phyloP scores from a whole-genome alignment of 495 filamentous ascomycete species.

The Penicillium silybi region DNA sequence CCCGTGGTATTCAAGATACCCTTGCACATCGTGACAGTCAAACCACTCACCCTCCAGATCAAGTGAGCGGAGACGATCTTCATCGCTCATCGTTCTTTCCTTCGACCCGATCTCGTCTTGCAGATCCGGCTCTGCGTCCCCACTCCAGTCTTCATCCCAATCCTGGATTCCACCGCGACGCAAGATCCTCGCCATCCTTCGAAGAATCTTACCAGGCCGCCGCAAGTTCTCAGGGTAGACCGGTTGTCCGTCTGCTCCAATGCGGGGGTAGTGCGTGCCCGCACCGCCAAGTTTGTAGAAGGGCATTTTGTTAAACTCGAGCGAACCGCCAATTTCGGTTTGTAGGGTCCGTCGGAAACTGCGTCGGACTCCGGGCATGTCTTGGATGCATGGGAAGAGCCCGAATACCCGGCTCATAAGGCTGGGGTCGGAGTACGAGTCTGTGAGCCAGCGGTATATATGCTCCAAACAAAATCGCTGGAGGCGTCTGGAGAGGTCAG shows the following conservation, averaged over 20 bases:
- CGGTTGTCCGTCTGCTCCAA: constrained; percentile 8
- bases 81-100: constrained; percentile 5
- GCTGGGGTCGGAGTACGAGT: constrained; percentile 47
- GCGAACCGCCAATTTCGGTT: constrained; percentile 19
- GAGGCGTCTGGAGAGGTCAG: constrained; percentile 65
- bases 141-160: constrained; percentile 31
- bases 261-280: constrained; percentile 50
- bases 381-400: constrained; percentile 59
- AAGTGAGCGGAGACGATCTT: constrained; percentile 13
- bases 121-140: constrained; percentile 12
- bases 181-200: constrained; percentile 18
- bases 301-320: constrained; percentile 56
- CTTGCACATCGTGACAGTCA: constrained; percentile 29
- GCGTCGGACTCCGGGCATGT: constrained; percentile 44
- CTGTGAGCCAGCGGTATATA: constrained; percentile 56
- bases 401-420: constrained; percentile 60
- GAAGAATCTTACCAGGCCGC: constrained; percentile 18
- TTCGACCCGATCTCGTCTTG: not conserved
- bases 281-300: constrained; percentile 66
- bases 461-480: constrained; percentile 64
- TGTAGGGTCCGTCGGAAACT: constrained; percentile 34
- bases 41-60: constrained; percentile 30
- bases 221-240: constrained; percentile 22
- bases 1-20: constrained; percentile 20
- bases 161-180: constrained; percentile 21